These are phyloP conservation scores for Galeopsis tetrahit DNA, from an alignment of 257 asterid genomes.

Conservation along the genomic window DNA sequence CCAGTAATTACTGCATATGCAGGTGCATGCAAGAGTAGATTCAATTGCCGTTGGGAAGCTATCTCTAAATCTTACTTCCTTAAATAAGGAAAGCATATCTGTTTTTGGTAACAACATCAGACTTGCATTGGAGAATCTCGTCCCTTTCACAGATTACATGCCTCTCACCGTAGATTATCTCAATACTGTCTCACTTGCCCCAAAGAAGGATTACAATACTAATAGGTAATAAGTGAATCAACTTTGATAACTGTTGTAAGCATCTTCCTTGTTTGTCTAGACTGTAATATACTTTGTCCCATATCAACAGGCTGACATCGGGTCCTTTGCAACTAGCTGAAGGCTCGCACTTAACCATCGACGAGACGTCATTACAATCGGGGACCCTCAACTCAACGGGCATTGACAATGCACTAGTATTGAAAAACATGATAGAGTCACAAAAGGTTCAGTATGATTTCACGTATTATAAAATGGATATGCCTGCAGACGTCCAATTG, in stretches of 20 bases:
- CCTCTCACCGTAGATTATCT: conserved; percentile 78
- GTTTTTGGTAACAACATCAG: conserved; percentile 62
- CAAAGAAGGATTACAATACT: conserved; percentile 81
- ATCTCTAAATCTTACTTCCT: conserved; percentile 76
- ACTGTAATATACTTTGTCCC: conserved; percentile 8
- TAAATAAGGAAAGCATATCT: conserved; percentile 67
- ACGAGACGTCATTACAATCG: conserved; percentile 68
- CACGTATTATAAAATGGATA: conserved; percentile 87
- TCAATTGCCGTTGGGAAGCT: conserved; percentile 83
- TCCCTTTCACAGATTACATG: conserved; percentile 72
- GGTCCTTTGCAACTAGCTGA: conserved; percentile 85
- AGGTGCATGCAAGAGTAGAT: conserved; percentile 85
- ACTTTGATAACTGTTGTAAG: conserved; percentile 4
- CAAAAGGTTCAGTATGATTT: conserved; percentile 94
- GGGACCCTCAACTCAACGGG: conserved; percentile 79
- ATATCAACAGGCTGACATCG: conserved; percentile 55
- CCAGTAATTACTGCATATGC: conserved; percentile 34
- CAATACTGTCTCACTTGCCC: conserved; percentile 69
- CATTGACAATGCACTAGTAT: conserved; percentile 61
- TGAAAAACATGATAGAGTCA: conserved; percentile 60
- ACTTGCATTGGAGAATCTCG: conserved; percentile 55
- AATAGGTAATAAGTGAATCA: conserved; percentile 59
- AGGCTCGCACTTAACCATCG: conserved; percentile 83
- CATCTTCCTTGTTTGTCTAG: background rate
- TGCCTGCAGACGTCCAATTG: conserved; percentile 74